These are phyloP conservation scores for Fusarium luffae DNA, from an alignment of 2,329 filamentous ascomycete species.

Conservation along the genomic window DNA sequence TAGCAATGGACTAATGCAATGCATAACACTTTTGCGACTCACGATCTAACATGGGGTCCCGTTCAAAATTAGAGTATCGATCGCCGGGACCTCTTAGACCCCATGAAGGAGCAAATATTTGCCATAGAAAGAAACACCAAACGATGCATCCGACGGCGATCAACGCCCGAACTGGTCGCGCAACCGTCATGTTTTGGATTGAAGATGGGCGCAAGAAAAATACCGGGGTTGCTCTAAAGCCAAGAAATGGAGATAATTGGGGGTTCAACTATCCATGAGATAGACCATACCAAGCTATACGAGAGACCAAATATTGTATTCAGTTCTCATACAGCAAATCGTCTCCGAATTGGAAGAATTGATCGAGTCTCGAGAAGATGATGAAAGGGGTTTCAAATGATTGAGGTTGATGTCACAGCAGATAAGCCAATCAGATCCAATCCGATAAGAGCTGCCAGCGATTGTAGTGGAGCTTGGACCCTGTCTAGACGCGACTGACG, in stretches of 20 bases:
- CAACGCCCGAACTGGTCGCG: conserved; percentile 84
- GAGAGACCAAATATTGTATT: neutral
- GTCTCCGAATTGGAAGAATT: conserved; percentile 8
- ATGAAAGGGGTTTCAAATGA: conserved; percentile 37
- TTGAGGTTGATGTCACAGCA: conserved; percentile 40
- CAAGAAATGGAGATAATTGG: conserved; percentile 13
- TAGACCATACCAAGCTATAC: neutral
- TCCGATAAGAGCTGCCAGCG: conserved; percentile 1
- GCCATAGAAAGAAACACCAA: conserved; percentile 82
- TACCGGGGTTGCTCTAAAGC: conserved; percentile 14
- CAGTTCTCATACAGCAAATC: neutral
- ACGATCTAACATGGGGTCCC: conserved; percentile 91
- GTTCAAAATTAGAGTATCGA: conserved; percentile 69
- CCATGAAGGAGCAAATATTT: conserved; percentile 72
- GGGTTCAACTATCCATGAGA: conserved; percentile 38
- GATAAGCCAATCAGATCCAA: conserved; percentile 34
- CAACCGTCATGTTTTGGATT: conserved; percentile 76
- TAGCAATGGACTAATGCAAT: conserved; percentile 8
- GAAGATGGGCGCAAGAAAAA: conserved; percentile 6
- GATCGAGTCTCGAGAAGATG: conserved; percentile 8
- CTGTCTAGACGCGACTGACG: conserved; percentile 41
- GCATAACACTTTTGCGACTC: conserved; percentile 51
- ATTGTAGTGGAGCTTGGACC: conserved; percentile 25
- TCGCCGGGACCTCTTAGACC: conserved; percentile 56
- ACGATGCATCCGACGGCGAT: conserved; percentile 76